Percentiles rank a stretch among this genome's conserved stretches.
Conservation (phyloP, 2,329 filamentous ascomycete genomes). For the Trichoderma sp. region DNA sequence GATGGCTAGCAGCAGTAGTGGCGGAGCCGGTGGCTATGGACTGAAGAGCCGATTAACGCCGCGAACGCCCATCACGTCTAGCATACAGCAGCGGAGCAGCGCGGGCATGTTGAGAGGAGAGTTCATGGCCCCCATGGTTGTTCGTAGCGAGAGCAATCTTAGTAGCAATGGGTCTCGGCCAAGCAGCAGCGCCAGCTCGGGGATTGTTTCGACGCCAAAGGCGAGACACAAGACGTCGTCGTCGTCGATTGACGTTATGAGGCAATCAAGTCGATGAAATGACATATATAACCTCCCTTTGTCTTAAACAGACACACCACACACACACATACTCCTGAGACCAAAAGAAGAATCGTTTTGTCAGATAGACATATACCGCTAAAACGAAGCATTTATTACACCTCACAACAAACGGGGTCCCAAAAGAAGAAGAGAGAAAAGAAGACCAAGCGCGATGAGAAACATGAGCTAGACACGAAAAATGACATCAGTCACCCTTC, state of each 20-base stretch:
- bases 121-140: constrained; percentile 33
- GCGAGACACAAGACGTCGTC: constrained; percentile 12
- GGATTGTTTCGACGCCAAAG: constrained; percentile 8
- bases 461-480: not conserved
- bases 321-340: not conserved
- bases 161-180: constrained; percentile 28
- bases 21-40: not conserved
- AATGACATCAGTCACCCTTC: not conserved
- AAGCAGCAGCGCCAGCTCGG: constrained; percentile 24
- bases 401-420: not conserved
- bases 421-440: not conserved
- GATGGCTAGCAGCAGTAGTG: constrained; percentile 26
- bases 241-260: constrained; percentile 12
- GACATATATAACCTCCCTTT: not conserved
- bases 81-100: constrained; percentile 29
- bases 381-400: not conserved
- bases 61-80: constrained; percentile 39
- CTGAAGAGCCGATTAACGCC: constrained; percentile 42
- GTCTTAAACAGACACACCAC: not conserved
- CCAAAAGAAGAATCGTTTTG: not conserved
- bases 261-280: constrained; percentile 8
- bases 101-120: constrained; percentile 22
- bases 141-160: constrained; percentile 42
- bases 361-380: not conserved
- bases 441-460: not conserved